These are phyloP conservation scores for Paratinospora sagittata DNA, from an alignment of 164 flowering plant genomes.

Conservation along the genomic window DNA sequence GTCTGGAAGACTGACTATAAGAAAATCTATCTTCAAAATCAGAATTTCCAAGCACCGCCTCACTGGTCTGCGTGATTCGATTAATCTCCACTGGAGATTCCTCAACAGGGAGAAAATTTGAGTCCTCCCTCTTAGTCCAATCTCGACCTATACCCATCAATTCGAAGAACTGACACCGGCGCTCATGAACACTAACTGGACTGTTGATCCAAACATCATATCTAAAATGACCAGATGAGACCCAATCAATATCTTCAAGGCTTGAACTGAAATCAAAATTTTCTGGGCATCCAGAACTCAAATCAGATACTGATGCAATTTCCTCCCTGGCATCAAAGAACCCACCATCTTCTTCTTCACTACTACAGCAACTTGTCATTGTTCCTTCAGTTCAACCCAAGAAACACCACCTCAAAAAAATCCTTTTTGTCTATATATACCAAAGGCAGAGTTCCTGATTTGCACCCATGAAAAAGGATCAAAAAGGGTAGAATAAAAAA, in stretches of 20 bases:
- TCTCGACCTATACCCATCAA: conserved; percentile 48
- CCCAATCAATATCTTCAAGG: conserved; percentile 4
- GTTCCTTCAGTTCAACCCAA: conserved; percentile 25
- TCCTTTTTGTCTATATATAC: neutral
- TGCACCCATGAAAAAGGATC: neutral
- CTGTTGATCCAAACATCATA: conserved; percentile 51
- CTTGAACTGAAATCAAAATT: conserved; percentile 19
- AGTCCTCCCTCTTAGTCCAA: conserved; percentile 20
- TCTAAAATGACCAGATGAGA: conserved; percentile 16
- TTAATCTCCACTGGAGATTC: conserved; percentile 14
- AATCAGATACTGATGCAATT: conserved; percentile 42
- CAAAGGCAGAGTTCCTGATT: conserved; percentile 13
- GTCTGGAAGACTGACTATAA: conserved; percentile 27
- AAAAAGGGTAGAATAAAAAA: too few species aligned
- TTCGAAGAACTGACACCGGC: conserved; percentile 49
- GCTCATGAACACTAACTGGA: conserved; percentile 49
- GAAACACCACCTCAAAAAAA: conserved; percentile 16
- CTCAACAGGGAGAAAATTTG: conserved; percentile 16
- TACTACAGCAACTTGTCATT: conserved; percentile 22
- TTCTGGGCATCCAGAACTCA: conserved; percentile 34
- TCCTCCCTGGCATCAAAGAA: conserved; percentile 67
- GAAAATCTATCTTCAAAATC: conserved; percentile 23
- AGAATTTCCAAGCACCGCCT: conserved; percentile 40
- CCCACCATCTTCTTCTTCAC: conserved; percentile 37
- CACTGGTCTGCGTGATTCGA: conserved; percentile 35